Evolutionary conservation across 2,329 filamentous ascomycete species (phyloP).

Genomic region (Furcasterigmium furcatum): DNA sequence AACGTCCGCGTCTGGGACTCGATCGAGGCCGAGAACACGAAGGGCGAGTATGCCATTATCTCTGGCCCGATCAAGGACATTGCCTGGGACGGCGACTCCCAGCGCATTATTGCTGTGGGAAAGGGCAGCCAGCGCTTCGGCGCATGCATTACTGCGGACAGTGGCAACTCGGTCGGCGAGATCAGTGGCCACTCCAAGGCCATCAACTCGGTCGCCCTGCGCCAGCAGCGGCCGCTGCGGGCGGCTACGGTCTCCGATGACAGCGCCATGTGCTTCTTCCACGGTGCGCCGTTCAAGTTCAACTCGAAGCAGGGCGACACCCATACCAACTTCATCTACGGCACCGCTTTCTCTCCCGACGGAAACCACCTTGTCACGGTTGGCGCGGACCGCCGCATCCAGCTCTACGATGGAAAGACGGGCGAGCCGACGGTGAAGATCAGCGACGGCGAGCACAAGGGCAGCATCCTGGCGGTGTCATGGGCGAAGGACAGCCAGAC

Average conservation of each 20-base stretch:
- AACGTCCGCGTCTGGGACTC: constrained; percentile 91
- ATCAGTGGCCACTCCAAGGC: constrained; percentile 87
- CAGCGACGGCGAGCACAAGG: constrained; percentile 80
- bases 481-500: constrained; percentile 86
- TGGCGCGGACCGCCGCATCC: constrained; percentile 88
- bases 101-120: constrained; percentile 93
- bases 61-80: constrained; percentile 94
- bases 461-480: constrained; percentile 87
- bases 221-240: constrained; percentile 84
- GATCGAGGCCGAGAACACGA: constrained; percentile 78
- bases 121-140: constrained; percentile 93
- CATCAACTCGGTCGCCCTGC: constrained; percentile 88
- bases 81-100: constrained; percentile 95
- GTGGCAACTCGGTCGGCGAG: constrained; percentile 93
- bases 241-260: constrained; percentile 92
- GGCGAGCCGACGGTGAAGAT: constrained; percentile 78
- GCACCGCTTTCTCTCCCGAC: constrained; percentile 85
- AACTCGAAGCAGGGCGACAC: constrained; percentile 74
- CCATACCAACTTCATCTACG: constrained; percentile 88
- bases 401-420: constrained; percentile 94
- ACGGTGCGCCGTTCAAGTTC: constrained; percentile 95
- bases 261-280: constrained; percentile 84
- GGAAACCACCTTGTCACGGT: constrained; percentile 80
- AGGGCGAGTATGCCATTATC: constrained; percentile 93
- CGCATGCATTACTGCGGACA: constrained; percentile 91